These are phyloP conservation scores for Actinidia arguta DNA, from an alignment of 179 eudicot species.

Conservation along the genomic window DNA sequence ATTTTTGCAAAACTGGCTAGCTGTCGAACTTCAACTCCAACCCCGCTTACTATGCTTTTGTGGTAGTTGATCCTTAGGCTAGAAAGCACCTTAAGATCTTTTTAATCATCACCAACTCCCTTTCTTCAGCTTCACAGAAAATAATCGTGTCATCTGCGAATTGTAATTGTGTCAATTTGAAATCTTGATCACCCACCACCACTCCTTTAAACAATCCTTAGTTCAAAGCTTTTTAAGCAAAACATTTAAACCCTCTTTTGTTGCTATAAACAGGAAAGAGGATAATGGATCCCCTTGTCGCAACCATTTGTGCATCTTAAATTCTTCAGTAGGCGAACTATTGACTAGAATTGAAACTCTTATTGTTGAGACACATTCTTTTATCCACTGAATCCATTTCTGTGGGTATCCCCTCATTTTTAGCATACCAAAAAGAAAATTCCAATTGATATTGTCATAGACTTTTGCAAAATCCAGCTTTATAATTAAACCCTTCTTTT, in stretches of 20 bases:
- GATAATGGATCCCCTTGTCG: neutral
- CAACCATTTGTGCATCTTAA: neutral
- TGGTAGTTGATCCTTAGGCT: neutral
- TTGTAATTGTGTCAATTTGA: neutral
- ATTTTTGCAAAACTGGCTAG: no score
- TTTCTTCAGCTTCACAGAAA: neutral
- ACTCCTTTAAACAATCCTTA: neutral
- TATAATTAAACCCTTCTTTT: neutral
- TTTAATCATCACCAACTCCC: neutral
- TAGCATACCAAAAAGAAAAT: neutral
- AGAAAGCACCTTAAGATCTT: no score
- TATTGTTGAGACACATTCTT: neutral
- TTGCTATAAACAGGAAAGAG: neutral
- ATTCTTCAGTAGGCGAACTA: neutral
- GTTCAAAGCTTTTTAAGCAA: neutral
- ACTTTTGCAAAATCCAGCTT: neutral
- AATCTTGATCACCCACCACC: neutral
- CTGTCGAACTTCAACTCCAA: constrained; percentile 13
- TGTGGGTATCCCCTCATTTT: neutral
- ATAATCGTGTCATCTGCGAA: neutral
- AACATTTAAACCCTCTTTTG: neutral
- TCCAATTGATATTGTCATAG: neutral
- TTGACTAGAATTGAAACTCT: neutral
- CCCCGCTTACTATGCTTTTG: neutral
- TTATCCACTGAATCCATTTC: neutral